Evolutionary conservation across 352 stramenopile genomes (phyloP), one percentile per base, ranked within the genome.

Genomic region (Pythium apleroticum): DNA sequence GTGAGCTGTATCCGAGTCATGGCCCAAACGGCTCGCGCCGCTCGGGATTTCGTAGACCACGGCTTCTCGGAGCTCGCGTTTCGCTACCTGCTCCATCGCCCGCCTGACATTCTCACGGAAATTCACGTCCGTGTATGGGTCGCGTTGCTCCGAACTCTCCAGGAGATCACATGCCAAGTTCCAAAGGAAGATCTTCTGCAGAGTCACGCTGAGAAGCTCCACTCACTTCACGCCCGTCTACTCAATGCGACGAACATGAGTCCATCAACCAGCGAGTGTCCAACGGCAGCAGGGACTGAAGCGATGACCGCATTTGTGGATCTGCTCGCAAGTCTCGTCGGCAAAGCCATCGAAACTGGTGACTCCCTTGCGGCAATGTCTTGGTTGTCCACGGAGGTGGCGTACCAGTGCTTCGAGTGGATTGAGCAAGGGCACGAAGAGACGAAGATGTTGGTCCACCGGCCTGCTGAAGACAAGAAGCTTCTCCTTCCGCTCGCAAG

Each of bases 21-120:
- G 25, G 30, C 53, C 37, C n/a, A 4, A 4, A 27, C 6, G 30
- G 11, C 33, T 31, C 39, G 35, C 15, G 22, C 25, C 8, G 41
- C 48, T 1, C 24, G 15, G 7, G 39, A 53, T 31, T 61, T 61
- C n/a, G 27, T 53, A 25, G 15, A 45, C 20, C 55, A 61, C n/a
- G 55, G 39, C 22, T 30, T 61, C 10, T 15, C 31, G 3, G 55
- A 61, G 7, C 35, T 53, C 24, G 37, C 55, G 25, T 61, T 61
- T n/a, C 24, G 28, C 3, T 53, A 53, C 14, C 28, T 61, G 15
- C 48, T 31, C 20, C n/a, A 37, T 11, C 28, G 55, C 19, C 28
- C 55, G 30, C 15, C 19, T 22, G 28, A 20, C 9, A 25, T 28
- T 7, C 3, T 20, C 2, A 20, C 22, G 17, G 24, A 14, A 4